A percentile compares a stretch with the other conserved stretches of the same genome.
phyloP scores from a whole-genome alignment of 768 basidiomycete genomes.

The Scleroderma bovista region DNA sequence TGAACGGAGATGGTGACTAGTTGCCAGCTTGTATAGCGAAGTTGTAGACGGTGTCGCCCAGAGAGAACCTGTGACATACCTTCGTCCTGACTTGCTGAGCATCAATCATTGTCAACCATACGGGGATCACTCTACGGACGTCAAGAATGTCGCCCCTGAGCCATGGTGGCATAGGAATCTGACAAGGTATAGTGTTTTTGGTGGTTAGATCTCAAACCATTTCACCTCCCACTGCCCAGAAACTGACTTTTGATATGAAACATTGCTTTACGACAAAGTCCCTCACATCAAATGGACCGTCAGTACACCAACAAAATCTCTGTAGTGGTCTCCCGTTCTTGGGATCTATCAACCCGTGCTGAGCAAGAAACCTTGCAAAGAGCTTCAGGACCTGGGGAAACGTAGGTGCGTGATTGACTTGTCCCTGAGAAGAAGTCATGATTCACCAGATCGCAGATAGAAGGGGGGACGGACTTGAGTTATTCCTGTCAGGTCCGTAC shows the following conservation, averaged over 20 bases:
- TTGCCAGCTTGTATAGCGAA: conserved; percentile 11
- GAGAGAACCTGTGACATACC: conserved; percentile 9
- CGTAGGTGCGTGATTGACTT: conserved; percentile 73
- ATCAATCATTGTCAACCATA: conserved; percentile 30
- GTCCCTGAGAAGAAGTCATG: conserved; percentile 43
- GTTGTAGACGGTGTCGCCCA: not conserved
- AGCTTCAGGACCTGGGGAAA: conserved; percentile 64
- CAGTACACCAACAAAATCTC: conserved; percentile 78
- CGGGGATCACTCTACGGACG: conserved; percentile 54
- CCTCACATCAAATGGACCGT: conserved; percentile 78
- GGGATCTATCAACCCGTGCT: conserved; percentile 64
- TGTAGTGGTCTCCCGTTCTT: conserved; percentile 49
- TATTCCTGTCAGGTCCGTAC: conserved; percentile 85
- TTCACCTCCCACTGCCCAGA: conserved; percentile 4
- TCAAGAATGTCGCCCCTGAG: conserved; percentile 70
- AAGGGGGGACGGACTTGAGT: conserved; percentile 62
- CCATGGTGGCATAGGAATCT: conserved; percentile 71
- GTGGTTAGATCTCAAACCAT: conserved; percentile 5
- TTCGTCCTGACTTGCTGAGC: conserved; percentile 6
- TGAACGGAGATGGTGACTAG: conserved; percentile 19
- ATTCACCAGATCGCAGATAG: conserved; percentile 2
- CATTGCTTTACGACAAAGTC: conserved; percentile 89
- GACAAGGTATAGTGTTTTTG: conserved; percentile 11
- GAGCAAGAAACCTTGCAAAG: conserved; percentile 63
- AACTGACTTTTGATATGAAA: conserved; percentile 72